A percentile compares a stretch with the other conserved stretches of the same genome.
Evolutionary conservation across 2,329 filamentous ascomycete species (phyloP).

Genomic region (Dichotomopilus funicola): DNA sequence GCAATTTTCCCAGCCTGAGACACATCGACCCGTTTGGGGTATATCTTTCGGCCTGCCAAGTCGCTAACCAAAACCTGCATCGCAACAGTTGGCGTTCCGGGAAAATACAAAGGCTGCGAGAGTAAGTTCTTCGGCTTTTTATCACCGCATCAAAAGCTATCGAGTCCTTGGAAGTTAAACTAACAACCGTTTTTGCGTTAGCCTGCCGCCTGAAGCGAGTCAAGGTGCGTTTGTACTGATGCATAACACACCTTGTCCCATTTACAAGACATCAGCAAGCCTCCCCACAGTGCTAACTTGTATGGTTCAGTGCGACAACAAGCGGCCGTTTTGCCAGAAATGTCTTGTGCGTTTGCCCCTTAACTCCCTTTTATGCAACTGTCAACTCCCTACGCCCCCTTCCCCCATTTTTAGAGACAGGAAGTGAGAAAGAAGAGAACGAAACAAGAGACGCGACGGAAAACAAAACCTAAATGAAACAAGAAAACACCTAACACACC

Average conservation of each 20-base stretch:
- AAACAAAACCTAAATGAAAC: background rate
- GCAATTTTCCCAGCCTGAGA: too few species aligned
- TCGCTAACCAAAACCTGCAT: conserved; percentile 4
- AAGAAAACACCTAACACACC: conserved; percentile 47
- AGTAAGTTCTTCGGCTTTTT: conserved; percentile 9
- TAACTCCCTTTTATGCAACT: too few species aligned
- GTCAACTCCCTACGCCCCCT: too few species aligned
- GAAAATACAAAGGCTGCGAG: conserved; percentile 59
- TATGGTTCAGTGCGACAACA: conserved; percentile 38
- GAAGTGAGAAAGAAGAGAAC: too few species aligned
- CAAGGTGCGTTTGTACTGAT: conserved; percentile 38
- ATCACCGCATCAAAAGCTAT: background rate
- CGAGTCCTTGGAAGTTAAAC: background rate
- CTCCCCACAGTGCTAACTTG: background rate
- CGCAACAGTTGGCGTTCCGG: conserved; percentile 48
- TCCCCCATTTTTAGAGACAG: too few species aligned
- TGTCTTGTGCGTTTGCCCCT: background rate
- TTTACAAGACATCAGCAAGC: background rate
- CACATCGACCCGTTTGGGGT: too few species aligned
- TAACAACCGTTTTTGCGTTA: background rate
- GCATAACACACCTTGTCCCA: background rate
- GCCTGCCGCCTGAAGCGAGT: conserved; percentile 54
- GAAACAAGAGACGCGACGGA: too few species aligned
- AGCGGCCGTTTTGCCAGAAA: conserved; percentile 1
- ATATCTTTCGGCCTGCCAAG: background rate